These are phyloP conservation scores for Trichoderma virens DNA, from an alignment of 495 filamentous ascomycete species.

Conservation along the genomic window DNA sequence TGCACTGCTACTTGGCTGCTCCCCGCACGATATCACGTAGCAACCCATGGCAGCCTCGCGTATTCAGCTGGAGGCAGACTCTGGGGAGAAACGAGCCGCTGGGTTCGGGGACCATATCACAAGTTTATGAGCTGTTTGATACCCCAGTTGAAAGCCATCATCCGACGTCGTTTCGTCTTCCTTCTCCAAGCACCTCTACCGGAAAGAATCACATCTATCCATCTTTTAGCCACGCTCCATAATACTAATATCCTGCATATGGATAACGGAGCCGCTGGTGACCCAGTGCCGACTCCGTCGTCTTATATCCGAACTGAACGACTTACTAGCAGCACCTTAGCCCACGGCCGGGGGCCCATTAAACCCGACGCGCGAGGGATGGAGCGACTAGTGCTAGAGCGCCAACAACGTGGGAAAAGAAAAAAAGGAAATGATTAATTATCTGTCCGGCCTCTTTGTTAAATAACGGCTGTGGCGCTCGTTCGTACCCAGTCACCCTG, in stretches of 20 bases:
- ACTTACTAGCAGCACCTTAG: background rate
- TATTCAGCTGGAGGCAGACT: background rate
- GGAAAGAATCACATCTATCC: no score
- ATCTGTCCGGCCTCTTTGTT: background rate
- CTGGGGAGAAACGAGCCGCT: background rate
- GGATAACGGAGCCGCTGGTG: background rate
- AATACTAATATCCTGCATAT: background rate
- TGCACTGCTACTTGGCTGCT: background rate
- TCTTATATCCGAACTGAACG: background rate
- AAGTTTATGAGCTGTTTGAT: background rate
- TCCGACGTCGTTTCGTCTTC: no score
- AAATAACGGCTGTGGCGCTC: slow-evolving; percentile 5
- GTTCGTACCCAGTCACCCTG: background rate
- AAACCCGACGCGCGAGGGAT: slow-evolving; percentile 5
- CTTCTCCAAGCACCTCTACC: background rate
- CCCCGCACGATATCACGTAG: no score
- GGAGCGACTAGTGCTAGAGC: background rate
- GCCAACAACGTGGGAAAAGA: background rate
- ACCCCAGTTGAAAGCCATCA: background rate
- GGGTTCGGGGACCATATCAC: background rate
- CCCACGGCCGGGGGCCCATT: background rate
- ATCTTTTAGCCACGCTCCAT: no score
- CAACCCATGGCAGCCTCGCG: background rate
- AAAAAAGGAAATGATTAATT: background rate
- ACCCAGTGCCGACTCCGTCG: background rate